Evolutionary conservation across 2,329 filamentous ascomycete genomes (phyloP).

Genomic region (Alternaria sp.): DNA sequence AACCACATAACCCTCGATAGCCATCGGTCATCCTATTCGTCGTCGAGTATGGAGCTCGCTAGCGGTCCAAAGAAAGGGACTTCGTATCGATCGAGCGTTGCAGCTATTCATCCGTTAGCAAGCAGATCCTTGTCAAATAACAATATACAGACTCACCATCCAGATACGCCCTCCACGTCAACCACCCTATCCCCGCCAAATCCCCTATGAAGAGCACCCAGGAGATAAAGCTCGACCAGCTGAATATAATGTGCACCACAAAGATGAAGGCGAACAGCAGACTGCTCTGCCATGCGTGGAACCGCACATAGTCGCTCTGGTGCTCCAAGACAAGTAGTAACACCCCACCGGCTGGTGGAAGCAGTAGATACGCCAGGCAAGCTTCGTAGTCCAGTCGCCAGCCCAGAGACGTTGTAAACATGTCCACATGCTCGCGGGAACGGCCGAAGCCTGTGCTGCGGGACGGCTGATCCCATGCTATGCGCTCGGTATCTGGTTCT

Average conservation of each 20-base stretch:
- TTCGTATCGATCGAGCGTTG: slow-evolving; percentile 75
- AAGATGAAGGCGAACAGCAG: slow-evolving; percentile 78
- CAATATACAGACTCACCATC: slow-evolving; percentile 69
- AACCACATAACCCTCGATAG: background rate
- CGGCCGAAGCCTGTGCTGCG: slow-evolving; percentile 35
- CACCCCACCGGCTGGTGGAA: slow-evolving; percentile 87
- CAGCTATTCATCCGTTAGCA: slow-evolving; percentile 56
- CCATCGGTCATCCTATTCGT: slow-evolving; percentile 66
- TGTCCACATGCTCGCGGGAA: slow-evolving; percentile 70
- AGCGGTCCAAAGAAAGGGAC: slow-evolving; percentile 85
- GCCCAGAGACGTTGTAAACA: slow-evolving; percentile 89
- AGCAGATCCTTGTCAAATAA: background rate
- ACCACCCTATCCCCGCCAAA: slow-evolving; percentile 75
- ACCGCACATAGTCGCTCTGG: slow-evolving; percentile 96
- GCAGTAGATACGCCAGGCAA: slow-evolving; percentile 82
- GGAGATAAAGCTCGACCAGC: slow-evolving; percentile 82
- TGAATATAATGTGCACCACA: slow-evolving; percentile 81
- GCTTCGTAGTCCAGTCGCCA: slow-evolving; percentile 90
- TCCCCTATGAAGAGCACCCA: slow-evolving; percentile 84
- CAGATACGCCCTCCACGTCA: slow-evolving; percentile 81
- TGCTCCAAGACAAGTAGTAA: slow-evolving; percentile 85
- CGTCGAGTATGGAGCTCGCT: slow-evolving; percentile 88
- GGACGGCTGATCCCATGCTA: slow-evolving; percentile 38
- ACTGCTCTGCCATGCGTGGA: slow-evolving; percentile 95
- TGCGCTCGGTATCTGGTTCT: slow-evolving; percentile 36